Base-by-base conservation (phyloP, 441 rosid species). In the Arabidopsis lyrata region DNA sequence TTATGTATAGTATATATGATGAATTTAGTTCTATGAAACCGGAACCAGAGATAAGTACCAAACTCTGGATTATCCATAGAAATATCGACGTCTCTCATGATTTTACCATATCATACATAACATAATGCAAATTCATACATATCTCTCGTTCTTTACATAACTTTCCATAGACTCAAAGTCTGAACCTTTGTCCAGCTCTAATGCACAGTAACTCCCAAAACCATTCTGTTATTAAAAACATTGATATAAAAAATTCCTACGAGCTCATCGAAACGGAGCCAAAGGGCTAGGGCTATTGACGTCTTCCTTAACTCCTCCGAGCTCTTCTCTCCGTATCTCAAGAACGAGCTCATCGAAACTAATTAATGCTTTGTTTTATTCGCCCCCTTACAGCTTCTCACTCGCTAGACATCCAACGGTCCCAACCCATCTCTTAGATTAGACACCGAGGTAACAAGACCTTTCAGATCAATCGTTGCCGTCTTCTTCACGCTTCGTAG, bases 401-500 rank as follows among this genome's bases (percentile, higher is more conserved):
- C 42, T 31, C 44, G 85, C 86, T 42, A 95, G 78, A 63, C 82
- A 76, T 50, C 80, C 78, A 91, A 67, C 50, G 82, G 85, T 14
- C 70, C 77, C 81, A 83, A 68, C 55, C 96, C 99, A 1, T 87
- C 89, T 11, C 90, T 83, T 6, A 95, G 80, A 66, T 88, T 90
- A 0, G 91, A 90, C 13, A 92, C 97, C 0, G 99, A 92, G 78
- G 76, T 88, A 0, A 89, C 96, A 0, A 95, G 98, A 54, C 89
- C 97, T 55, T 95, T 96, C 0, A 95, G 76, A 80, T 95, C 99
- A 14, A 92, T 68, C 0, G 91, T 88, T 0, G 98, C 98, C 24
- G 99, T 95, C 81, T 87, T 95, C 86, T 92, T 95, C 64, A 86
- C 99, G 72, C 92, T 91, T 81, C 88, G 74, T 55, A 95, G 92